Evolutionary conservation across 192 early-diverging fungal genomes (phyloP).

Genomic region (Podochytrium sp.): DNA sequence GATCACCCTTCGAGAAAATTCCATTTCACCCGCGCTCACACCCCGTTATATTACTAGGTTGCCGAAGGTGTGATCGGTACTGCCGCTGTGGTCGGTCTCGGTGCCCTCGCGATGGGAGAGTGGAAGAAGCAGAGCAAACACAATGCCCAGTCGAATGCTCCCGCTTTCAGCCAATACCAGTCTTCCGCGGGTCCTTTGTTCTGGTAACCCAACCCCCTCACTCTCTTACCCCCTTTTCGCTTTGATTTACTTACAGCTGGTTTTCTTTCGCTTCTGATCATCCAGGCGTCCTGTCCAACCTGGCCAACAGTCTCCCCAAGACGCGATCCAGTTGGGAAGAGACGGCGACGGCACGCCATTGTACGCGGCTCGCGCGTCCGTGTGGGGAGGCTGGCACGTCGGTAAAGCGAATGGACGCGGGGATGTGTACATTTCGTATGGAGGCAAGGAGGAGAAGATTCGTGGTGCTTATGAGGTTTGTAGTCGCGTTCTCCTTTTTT

Average conservation of each 20-base stretch:
- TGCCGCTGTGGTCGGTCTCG: slow-evolving; percentile 44
- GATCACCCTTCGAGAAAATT: neutral
- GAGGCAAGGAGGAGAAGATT: slow-evolving; percentile 56
- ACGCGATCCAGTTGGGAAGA: slow-evolving; percentile 62
- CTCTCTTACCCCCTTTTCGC: too few relatives aligned
- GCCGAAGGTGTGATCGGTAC: slow-evolving; percentile 36
- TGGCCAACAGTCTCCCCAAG: slow-evolving; percentile 35
- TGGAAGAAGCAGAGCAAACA: slow-evolving; percentile 36
- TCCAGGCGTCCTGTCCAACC: too few relatives aligned
- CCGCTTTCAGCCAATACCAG: slow-evolving; percentile 26
- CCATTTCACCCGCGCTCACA: neutral
- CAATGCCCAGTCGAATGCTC: neutral
- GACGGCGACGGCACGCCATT: slow-evolving; percentile 64
- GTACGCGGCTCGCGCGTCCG: slow-evolving; percentile 57
- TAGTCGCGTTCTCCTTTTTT: too few relatives aligned
- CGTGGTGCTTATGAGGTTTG: slow-evolving; percentile 55
- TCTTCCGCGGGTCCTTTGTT: slow-evolving; percentile 29
- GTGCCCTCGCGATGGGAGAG: slow-evolving; percentile 40
- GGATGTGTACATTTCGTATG: slow-evolving; percentile 56
- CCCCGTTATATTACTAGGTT: too few relatives aligned
- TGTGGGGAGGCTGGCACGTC: slow-evolving; percentile 42
- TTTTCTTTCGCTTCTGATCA: too few relatives aligned
- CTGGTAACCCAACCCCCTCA: too few relatives aligned
- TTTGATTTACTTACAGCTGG: too few relatives aligned
- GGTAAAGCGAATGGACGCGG: slow-evolving; percentile 35